Evolutionary conservation across 2,329 filamentous ascomycete genomes (phyloP), one percentile per base, ranked within the genome.

Genomic region (Fusarium clavum): DNA sequence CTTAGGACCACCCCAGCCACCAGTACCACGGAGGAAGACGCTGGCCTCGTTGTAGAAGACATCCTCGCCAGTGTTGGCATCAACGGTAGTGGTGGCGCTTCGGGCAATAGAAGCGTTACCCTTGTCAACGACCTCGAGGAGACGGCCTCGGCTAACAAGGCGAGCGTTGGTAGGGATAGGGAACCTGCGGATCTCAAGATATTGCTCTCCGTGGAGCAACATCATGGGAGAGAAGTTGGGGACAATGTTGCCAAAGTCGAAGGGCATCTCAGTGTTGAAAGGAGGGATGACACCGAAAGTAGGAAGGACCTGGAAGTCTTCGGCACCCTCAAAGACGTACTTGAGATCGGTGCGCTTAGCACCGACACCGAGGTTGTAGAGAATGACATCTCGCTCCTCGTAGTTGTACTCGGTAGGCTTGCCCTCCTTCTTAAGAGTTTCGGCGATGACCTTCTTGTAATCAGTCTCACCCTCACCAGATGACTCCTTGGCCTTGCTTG

Each of bases 171-270:
- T 98, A 38, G 95, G 95, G 75, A 98, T 92, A 43, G 96, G 96
- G 84, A 90, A 97, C 81, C 95, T 94, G 79, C 91, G 90, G 77
- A 99, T 88, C 83, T 99, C 96, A 70, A 99, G 93, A 83, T 94
- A 99, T 82, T 99, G 96, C 86, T 99, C 96, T 78, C 96, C 96
- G 84, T 99, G 96, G 25, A 99, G 91, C 53, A 99, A 90, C 94
- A 98, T 98, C 94, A 97, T 98, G 67, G 94, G 95, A 40, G 90
- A 94, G 86, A 98, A 99, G 86, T 98, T 97, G 80, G 94, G 94
- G 29, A 98, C 92, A 67, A 99, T 88, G 61, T 94, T 89, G 77
- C 90, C 88, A 76, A 96, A 87, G 80, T 86, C 90, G 85, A 92
- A 98, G 29, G 95, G 93, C 66, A 90, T 84, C 72, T 92, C 87